phyloP scores from a whole-genome alignment of 2,329 filamentous ascomycete genomes.

The Colletotrichum sidae region DNA sequence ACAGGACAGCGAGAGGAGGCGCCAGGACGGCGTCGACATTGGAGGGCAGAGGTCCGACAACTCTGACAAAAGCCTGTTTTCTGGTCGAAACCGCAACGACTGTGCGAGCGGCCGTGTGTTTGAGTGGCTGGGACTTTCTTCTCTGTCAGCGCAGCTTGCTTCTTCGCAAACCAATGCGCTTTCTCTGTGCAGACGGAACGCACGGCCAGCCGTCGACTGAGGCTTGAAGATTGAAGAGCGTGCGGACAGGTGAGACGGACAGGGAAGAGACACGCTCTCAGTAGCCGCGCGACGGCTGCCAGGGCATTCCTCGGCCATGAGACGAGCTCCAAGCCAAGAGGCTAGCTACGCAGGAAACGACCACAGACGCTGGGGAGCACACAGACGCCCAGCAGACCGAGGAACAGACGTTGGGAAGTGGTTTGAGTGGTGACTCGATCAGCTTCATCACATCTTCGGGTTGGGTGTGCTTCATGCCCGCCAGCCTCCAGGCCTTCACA shows the following conservation, averaged over 20 bases:
- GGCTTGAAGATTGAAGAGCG: slow-evolving; percentile 2
- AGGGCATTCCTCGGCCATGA: too few relatives aligned
- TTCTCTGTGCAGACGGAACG: slow-evolving; percentile 24
- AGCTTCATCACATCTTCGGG: slow-evolving; percentile 31
- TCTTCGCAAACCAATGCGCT: slow-evolving; percentile 4
- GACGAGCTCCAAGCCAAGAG: too few relatives aligned
- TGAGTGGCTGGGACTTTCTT: slow-evolving; percentile 15
- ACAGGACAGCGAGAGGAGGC: slow-evolving; percentile 27
- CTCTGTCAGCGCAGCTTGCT: not conserved
- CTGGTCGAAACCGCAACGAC: slow-evolving; percentile 25
- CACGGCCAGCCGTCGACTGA: slow-evolving; percentile 32
- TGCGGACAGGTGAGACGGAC: not conserved
- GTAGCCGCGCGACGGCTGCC: not conserved
- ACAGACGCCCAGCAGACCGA: too few relatives aligned
- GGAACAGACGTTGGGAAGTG: slow-evolving; percentile 7
- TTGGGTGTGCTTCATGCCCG: slow-evolving; percentile 18
- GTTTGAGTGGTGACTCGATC: not conserved
- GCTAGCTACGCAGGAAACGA: too few relatives aligned
- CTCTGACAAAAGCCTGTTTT: slow-evolving; percentile 33
- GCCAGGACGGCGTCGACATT: slow-evolving; percentile 21
- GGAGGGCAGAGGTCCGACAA: slow-evolving; percentile 28
- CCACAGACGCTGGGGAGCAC: too few relatives aligned
- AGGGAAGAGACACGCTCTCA: slow-evolving; percentile 6
- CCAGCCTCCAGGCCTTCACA: slow-evolving; percentile 25
- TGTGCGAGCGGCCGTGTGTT: slow-evolving; percentile 26